phyloP scores from a whole-genome alignment of 371 early-diverging fungal species.

The Aphelidium insulamus region DNA sequence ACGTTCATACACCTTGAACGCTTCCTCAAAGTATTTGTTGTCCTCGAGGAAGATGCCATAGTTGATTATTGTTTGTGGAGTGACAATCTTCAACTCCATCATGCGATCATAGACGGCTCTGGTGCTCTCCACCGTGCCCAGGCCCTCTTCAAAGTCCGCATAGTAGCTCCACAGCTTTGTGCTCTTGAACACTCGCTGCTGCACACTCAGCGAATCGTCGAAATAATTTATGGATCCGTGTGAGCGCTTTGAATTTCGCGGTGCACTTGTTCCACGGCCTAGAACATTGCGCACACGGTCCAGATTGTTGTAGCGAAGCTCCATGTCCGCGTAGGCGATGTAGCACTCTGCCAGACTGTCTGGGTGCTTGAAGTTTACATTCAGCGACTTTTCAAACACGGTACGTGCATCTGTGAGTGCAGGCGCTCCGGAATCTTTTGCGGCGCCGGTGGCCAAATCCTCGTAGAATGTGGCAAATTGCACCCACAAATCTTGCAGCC shows the following conservation, averaged over 20 bases:
- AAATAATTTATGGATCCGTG: slow-evolving; percentile 15
- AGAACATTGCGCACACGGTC: slow-evolving; percentile 47
- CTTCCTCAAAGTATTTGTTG: slow-evolving; percentile 74
- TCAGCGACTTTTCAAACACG: slow-evolving; percentile 65
- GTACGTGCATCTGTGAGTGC: too few relatives aligned
- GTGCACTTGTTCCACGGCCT: slow-evolving; percentile 48
- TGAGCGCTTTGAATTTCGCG: slow-evolving; percentile 10
- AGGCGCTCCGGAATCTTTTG: slow-evolving; percentile 12
- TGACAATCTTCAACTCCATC: slow-evolving; percentile 79
- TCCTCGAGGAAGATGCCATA: slow-evolving; percentile 79
- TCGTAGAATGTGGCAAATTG: slow-evolving; percentile 67
- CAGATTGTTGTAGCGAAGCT: slow-evolving; percentile 45
- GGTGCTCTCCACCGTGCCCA: slow-evolving; percentile 64
- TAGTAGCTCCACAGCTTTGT: slow-evolving; percentile 78
- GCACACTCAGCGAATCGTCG: slow-evolving; percentile 44
- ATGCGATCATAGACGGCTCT: slow-evolving; percentile 75
- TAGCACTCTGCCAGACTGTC: slow-evolving; percentile 78
- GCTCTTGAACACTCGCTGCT: slow-evolving; percentile 70
- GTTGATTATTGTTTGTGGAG: slow-evolving; percentile 81
- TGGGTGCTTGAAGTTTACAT: slow-evolving; percentile 49
- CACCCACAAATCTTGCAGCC: slow-evolving; percentile 56
- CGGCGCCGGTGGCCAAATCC: slow-evolving; percentile 25
- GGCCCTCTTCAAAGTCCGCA: slow-evolving; percentile 80
- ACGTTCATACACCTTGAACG: slow-evolving; percentile 82
- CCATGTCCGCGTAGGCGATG: slow-evolving; percentile 81